phyloP scores from a whole-genome alignment of 1,284 basidiomycete genomes.

The Kwoniella shivajii region DNA sequence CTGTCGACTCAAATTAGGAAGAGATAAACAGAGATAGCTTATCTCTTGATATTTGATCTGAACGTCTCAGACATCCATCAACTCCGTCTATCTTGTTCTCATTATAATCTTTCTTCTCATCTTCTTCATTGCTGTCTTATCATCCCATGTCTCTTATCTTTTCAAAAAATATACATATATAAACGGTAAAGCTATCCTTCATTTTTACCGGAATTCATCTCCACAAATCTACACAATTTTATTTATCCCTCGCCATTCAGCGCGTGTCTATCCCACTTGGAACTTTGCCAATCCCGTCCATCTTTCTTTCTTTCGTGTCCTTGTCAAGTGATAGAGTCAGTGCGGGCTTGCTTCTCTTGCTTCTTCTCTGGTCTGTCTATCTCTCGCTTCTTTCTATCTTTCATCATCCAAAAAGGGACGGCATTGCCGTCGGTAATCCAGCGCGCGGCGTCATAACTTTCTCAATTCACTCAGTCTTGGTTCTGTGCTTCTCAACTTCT shows the following conservation, averaged over 20 bases:
- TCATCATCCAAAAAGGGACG: not conserved
- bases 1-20: not conserved
- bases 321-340: not conserved
- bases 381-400: not conserved
- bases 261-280: not conserved
- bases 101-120: not conserved
- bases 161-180: not conserved
- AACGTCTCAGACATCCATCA: not conserved
- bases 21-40: not conserved
- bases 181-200: too few relatives aligned
- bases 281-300: not conserved
- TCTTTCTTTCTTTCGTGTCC: not conserved
- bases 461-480: not conserved
- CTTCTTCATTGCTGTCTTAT: not conserved
- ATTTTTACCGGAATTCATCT: not conserved
- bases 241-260: not conserved
- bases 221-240: not conserved
- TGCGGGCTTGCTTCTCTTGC: not conserved
- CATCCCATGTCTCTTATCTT: not conserved
- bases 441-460: not conserved
- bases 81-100: not conserved
- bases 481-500: slow-evolving; percentile 1
- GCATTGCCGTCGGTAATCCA: slow-evolving; percentile 1
- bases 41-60: not conserved
- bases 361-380: not conserved